These are phyloP conservation scores for Agrostemma githago DNA, from an alignment of 148 eudicot species.

Conservation along the genomic window DNA sequence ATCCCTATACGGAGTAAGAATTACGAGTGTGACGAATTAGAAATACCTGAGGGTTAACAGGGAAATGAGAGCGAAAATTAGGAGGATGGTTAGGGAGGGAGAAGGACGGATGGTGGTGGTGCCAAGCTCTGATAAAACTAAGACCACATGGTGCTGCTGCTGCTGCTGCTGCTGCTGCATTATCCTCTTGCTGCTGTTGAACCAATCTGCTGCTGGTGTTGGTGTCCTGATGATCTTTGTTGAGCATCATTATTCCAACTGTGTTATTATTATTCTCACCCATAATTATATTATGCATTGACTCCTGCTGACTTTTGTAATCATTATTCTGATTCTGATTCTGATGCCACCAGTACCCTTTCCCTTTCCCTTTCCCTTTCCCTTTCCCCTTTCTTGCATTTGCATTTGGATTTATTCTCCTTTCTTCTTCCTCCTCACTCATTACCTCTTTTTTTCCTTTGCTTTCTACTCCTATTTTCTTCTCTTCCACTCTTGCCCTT, in stretches of 20 bases:
- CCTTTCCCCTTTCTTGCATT: no score
- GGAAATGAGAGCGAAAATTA: slow-evolving; percentile 15
- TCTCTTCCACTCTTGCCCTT: slow-evolving; percentile 28
- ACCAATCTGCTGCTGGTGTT: not conserved
- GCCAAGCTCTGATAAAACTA: slow-evolving; percentile 27
- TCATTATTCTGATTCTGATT: slow-evolving; percentile 17
- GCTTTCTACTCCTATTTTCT: slow-evolving; percentile 2
- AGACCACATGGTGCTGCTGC: not conserved
- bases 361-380: no score
- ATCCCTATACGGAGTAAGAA: not conserved
- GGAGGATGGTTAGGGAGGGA: slow-evolving; percentile 6
- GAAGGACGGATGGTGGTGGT: not conserved
- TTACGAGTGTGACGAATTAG: no score
- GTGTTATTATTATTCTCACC: slow-evolving; percentile 9
- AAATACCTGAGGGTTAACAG: slow-evolving; percentile 11
- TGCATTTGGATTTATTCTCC: slow-evolving; percentile 17
- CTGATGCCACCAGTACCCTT: not conserved
- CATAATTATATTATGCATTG: slow-evolving; percentile 24
- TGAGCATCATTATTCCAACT: not conserved
- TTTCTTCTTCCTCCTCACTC: slow-evolving; percentile 11
- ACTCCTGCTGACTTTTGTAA: slow-evolving; percentile 28
- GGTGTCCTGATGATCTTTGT: not conserved
- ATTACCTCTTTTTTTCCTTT: slow-evolving; percentile 8
- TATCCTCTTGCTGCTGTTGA: not conserved
- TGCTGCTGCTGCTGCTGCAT: not conserved